A percentile compares a stretch with the other conserved stretches of the same genome.
phyloP scores from a whole-genome alignment of 108 stramenopile genomes.

The Cylindrotheca fusiformis region DNA sequence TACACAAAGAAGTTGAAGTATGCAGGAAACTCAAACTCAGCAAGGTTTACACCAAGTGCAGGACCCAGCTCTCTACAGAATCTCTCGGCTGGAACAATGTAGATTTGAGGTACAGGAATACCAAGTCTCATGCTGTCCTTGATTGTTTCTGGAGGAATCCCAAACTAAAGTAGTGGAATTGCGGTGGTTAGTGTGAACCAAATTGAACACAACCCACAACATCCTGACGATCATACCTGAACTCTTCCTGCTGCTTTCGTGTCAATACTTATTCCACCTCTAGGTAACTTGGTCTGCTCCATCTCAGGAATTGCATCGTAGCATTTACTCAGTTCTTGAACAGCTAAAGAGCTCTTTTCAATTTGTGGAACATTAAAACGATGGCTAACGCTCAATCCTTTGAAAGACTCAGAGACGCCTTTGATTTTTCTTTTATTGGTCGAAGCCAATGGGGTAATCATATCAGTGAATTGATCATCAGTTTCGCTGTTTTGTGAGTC shows the following conservation, averaged over 20 bases:
- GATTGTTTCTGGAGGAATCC: conserved; percentile 96
- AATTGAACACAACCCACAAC: background rate
- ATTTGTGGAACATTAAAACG: conserved; percentile 5
- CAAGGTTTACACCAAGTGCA: conserved; percentile 89
- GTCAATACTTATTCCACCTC: conserved; percentile 79
- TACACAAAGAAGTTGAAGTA: conserved; percentile 95
- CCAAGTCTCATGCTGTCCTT: conserved; percentile 92
- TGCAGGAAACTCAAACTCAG: conserved; percentile 95
- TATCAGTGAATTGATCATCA: background rate
- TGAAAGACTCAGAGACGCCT: conserved; percentile 20
- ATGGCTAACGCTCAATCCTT: conserved; percentile 9
- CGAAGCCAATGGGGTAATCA: background rate
- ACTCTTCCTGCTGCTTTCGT: conserved; percentile 74
- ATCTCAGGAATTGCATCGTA: conserved; percentile 66
- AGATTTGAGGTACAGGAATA: conserved; percentile 76
- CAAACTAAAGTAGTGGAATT: conserved; percentile 52
- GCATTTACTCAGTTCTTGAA: conserved; percentile 21
- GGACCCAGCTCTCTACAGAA: conserved; percentile 91
- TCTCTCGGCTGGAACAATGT: conserved; percentile 90
- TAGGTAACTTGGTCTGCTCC: conserved; percentile 69
- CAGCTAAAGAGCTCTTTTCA: background rate
- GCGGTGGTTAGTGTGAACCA: background rate
- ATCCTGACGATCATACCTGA: conserved; percentile 46
- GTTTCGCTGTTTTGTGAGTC: background rate
- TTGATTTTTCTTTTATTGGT: conserved; percentile 3